Conservation (phyloP, 495 filamentous ascomycete genomes). For the Aspergillus saccharolyticus region DNA sequence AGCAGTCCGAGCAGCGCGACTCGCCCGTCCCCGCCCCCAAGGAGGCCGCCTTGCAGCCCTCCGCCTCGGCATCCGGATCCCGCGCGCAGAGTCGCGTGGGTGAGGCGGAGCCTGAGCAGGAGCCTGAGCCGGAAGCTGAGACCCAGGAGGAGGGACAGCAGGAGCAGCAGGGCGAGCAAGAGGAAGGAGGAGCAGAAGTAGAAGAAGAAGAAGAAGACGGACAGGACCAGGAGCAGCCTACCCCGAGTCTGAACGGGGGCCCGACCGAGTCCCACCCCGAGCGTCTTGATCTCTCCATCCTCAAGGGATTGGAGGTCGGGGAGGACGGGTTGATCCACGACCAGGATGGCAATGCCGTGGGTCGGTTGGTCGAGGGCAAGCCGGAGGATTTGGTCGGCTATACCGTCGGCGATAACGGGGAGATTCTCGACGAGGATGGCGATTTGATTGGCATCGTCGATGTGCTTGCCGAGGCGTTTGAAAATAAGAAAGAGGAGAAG, state of each 20-base stretch:
- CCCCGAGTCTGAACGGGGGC: background rate
- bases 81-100: background rate
- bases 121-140: slow-evolving; percentile 19
- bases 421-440: slow-evolving; percentile 61
- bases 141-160: slow-evolving; percentile 14
- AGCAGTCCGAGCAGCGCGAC: background rate
- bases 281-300: slow-evolving; percentile 38
- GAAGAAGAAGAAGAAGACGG: background rate
- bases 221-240: slow-evolving; percentile 1
- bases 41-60: background rate
- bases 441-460: slow-evolving; percentile 56
- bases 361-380: slow-evolving; percentile 55
- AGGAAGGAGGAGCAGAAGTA: background rate
- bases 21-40: background rate
- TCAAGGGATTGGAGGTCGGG: slow-evolving; percentile 53
- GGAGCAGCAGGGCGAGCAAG: slow-evolving; percentile 1
- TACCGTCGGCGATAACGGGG: slow-evolving; percentile 55
- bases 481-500: slow-evolving; percentile 9
- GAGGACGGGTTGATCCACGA: slow-evolving; percentile 54
- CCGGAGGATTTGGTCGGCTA: slow-evolving; percentile 57
- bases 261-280: background rate
- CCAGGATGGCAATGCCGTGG: slow-evolving; percentile 50
- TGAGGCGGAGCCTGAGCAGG: slow-evolving; percentile 18
- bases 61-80: background rate
- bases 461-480: slow-evolving; percentile 37